Conservation (phyloP, 2,329 filamentous ascomycete species). For the Myriosclerotinia scirpicola region DNA sequence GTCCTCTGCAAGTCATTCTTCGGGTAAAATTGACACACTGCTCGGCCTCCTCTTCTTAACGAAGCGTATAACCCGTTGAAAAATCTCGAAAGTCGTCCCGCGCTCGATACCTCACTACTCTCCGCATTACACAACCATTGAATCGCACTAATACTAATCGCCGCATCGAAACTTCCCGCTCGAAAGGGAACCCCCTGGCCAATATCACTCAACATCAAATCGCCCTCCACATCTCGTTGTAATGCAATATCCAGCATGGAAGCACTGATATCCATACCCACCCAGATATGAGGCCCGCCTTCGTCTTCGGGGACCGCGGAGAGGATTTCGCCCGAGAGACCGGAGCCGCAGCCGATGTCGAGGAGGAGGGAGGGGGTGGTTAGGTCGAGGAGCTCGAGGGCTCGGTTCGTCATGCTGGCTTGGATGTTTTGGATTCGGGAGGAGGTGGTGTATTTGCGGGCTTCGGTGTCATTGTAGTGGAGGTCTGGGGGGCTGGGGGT, state of each 20-base stretch:
- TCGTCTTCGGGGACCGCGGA: slow-evolving; percentile 67
- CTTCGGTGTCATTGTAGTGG: slow-evolving; percentile 95
- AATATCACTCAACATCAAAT: slow-evolving; percentile 91
- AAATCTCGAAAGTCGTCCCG: slow-evolving; percentile 77
- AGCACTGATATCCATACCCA: slow-evolving; percentile 94
- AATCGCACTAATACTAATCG: slow-evolving; percentile 92
- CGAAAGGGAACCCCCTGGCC: slow-evolving; percentile 95
- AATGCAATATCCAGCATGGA: slow-evolving; percentile 97
- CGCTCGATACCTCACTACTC: slow-evolving; percentile 76
- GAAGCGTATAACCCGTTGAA: slow-evolving; percentile 91
- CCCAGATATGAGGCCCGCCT: slow-evolving; percentile 87
- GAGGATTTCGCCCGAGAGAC: slow-evolving; percentile 90
- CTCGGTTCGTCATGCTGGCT: slow-evolving; percentile 88
- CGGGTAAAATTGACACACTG: slow-evolving; percentile 97
- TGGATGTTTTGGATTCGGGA: slow-evolving; percentile 96
- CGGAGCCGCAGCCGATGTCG: slow-evolving; percentile 94
- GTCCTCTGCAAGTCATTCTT: slow-evolving; percentile 89
- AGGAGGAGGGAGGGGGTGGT: slow-evolving; percentile 80
- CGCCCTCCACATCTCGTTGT: slow-evolving; percentile 87
- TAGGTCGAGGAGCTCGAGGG: slow-evolving; percentile 86
- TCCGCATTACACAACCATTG: slow-evolving; percentile 99
- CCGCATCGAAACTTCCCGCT: slow-evolving; percentile 88
- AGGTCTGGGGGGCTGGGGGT: slow-evolving; percentile 78
- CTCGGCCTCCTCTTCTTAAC: slow-evolving; percentile 78
- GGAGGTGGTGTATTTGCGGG: slow-evolving; percentile 94